Evolutionary conservation across 306 rosid genomes (phyloP).

Genomic region (Luffa aegyptiaca): DNA sequence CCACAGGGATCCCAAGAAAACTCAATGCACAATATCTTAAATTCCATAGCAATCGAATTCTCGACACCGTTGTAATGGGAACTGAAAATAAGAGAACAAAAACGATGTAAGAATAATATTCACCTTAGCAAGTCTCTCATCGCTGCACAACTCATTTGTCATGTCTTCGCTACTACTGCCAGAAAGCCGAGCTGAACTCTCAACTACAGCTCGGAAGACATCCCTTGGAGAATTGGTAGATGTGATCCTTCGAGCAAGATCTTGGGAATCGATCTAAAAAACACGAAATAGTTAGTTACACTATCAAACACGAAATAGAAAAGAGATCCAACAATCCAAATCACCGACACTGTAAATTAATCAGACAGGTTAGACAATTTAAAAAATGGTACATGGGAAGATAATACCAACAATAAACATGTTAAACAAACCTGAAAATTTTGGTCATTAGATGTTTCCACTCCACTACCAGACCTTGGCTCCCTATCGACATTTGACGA

Average conservation of each 20-base stretch:
- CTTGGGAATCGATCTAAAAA: constrained; percentile 45
- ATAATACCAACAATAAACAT: not conserved
- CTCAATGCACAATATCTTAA: not conserved
- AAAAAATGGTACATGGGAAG: not conserved
- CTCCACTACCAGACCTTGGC: constrained; percentile 13
- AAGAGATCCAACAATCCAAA: not conserved
- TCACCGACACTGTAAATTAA: not conserved
- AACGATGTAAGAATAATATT: not conserved
- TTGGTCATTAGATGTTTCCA: constrained; percentile 29
- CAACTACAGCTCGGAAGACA: constrained; percentile 62
- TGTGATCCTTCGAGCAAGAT: constrained; percentile 55
- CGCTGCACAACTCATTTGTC: constrained; percentile 63
- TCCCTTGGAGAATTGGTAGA: constrained; percentile 36
- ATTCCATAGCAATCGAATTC: not conserved
- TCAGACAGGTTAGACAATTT: not conserved
- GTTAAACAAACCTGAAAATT: constrained; percentile 48
- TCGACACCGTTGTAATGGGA: not conserved
- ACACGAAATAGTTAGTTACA: not conserved
- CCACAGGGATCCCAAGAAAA: not conserved
- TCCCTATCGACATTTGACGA: constrained; percentile 37
- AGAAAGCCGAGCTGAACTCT: constrained; percentile 49
- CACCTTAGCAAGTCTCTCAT: constrained; percentile 63
- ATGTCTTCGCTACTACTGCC: constrained; percentile 43
- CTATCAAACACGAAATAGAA: not conserved
- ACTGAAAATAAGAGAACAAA: not conserved